Evolutionary conservation across 192 early-diverging fungal species (phyloP).

Genomic region (Backusella sp.): DNA sequence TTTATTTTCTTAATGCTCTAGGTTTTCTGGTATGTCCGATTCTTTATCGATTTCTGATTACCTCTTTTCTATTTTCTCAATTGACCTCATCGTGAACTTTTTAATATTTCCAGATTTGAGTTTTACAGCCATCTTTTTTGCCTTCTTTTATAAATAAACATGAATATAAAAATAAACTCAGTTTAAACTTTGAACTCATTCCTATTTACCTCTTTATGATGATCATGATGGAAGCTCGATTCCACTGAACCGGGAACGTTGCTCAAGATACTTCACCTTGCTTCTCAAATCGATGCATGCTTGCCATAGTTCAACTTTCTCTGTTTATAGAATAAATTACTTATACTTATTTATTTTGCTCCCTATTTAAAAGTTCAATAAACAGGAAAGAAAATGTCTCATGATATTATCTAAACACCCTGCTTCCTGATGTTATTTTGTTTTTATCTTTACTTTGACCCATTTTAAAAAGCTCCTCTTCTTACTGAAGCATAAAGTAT

Average conservation of each 20-base stretch:
- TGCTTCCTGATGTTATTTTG: slow-evolving; percentile 38
- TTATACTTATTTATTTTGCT: slow-evolving; percentile 25
- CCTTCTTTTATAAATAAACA: not conserved
- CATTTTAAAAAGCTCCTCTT: slow-evolving; percentile 93
- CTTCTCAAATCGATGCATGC: slow-evolving; percentile 47
- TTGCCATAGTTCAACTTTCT: slow-evolving; percentile 50
- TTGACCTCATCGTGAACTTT: slow-evolving; percentile 49
- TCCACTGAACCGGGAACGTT: slow-evolving; percentile 53
- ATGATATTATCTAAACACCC: slow-evolving; percentile 34
- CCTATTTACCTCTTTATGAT: slow-evolving; percentile 53
- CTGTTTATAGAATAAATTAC: slow-evolving; percentile 44
- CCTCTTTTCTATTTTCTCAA: slow-evolving; percentile 73
- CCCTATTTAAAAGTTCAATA: not conserved
- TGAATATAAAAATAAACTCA: not conserved
- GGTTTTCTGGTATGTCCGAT: slow-evolving; percentile 33
- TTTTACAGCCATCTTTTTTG: slow-evolving; percentile 45
- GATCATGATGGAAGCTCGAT: slow-evolving; percentile 54
- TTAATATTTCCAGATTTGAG: slow-evolving; percentile 43
- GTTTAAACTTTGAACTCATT: not conserved
- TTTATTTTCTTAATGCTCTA: not conserved
- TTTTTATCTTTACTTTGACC: slow-evolving; percentile 80
- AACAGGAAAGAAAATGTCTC: slow-evolving; percentile 35
- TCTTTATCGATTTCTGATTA: slow-evolving; percentile 67
- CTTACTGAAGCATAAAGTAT: slow-evolving; percentile 84
- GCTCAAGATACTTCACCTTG: slow-evolving; percentile 53